A percentile compares a stretch with the other conserved stretches of the same genome.
These are phyloP conservation scores for Huntiella bhutanensis DNA, from an alignment of 2,329 filamentous ascomycete species.

Conservation along the genomic window DNA sequence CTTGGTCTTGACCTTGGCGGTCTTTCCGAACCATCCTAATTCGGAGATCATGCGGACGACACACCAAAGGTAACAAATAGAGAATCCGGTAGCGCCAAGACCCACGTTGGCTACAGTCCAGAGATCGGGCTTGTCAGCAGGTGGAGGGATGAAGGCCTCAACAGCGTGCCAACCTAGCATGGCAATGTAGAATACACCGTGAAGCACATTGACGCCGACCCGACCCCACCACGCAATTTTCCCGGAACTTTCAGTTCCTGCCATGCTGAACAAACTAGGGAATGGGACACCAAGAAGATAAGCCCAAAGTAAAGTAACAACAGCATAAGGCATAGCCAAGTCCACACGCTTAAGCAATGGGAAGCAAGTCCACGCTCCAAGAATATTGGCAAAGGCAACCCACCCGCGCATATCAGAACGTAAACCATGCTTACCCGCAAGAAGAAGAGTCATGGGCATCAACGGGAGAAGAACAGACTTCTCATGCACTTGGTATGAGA, in stretches of 20 bases:
- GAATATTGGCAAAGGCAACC: conserved; percentile 88
- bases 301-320: conserved; percentile 73
- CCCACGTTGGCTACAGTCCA: conserved; percentile 88
- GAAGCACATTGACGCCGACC: conserved; percentile 42
- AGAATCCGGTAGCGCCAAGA: conserved; percentile 69
- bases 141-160: conserved; percentile 50
- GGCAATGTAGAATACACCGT: conserved; percentile 53
- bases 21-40: conserved; percentile 31
- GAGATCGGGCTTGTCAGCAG: conserved; percentile 65
- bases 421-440: conserved; percentile 62
- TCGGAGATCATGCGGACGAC: conserved; percentile 46
- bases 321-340: conserved; percentile 63
- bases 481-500: conserved; percentile 95
- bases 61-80: conserved; percentile 82
- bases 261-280: conserved; percentile 37
- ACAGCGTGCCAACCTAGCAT: conserved; percentile 71
- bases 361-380: conserved; percentile 86
- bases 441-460: conserved; percentile 77
- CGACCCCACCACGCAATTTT: conserved; percentile 13
- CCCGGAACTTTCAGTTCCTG: conserved; percentile 12
- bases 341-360: conserved; percentile 75
- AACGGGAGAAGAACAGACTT: conserved; percentile 89
- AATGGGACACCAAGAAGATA: conserved; percentile 74
- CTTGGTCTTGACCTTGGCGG: conserved; percentile 22
- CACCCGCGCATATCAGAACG: conserved; percentile 61